Evolutionary conservation across 768 basidiomycete species (phyloP).

Genomic region (Hygrophorus pudorinus): DNA sequence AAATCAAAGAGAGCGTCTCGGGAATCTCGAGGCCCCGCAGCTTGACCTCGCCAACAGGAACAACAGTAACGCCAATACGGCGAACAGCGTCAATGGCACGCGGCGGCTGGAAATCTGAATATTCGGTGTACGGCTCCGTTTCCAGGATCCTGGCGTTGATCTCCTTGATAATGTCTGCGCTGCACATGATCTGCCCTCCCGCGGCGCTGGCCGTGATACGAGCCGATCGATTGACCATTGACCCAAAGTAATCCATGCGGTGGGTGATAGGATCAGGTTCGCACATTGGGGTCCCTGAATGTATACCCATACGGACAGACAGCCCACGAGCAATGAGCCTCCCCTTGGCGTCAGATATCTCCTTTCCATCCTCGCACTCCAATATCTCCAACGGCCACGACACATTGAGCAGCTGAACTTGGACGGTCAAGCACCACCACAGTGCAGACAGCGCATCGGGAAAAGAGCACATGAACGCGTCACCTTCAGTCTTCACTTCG

Average conservation of each 20-base stretch:
- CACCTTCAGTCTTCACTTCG: slow-evolving; percentile 99
- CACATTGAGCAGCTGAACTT: slow-evolving; percentile 69
- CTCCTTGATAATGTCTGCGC: slow-evolving; percentile 78
- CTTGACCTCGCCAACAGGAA: slow-evolving; percentile 80
- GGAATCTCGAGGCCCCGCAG: slow-evolving; percentile 92
- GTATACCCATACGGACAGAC: slow-evolving; percentile 95
- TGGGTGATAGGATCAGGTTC: slow-evolving; percentile 85
- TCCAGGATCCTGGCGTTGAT: slow-evolving; percentile 54
- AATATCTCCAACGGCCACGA: slow-evolving; percentile 91
- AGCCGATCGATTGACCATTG: slow-evolving; percentile 90
- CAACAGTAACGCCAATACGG: slow-evolving; percentile 57
- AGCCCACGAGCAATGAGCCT: slow-evolving; percentile 75
- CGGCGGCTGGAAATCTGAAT: slow-evolving; percentile 44
- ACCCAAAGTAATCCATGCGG: slow-evolving; percentile 97
- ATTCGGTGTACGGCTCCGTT: slow-evolving; percentile 46
- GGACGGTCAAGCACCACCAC: slow-evolving; percentile 85
- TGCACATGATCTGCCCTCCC: slow-evolving; percentile 92
- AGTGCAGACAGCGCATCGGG: slow-evolving; percentile 78
- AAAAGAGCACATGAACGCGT: slow-evolving; percentile 98
- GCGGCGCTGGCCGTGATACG: slow-evolving; percentile 74
- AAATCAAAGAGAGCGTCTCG: slow-evolving; percentile 78
- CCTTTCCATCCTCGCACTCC: slow-evolving; percentile 85
- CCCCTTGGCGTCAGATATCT: slow-evolving; percentile 57
- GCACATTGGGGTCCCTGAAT: slow-evolving; percentile 83
- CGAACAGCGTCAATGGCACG: slow-evolving; percentile 69